Percentiles rank a stretch among this genome's conserved stretches.
These are phyloP conservation scores for Neodidymelliopsis sp. DNA, from an alignment of 2,329 filamentous ascomycete genomes.

Conservation along the genomic window DNA sequence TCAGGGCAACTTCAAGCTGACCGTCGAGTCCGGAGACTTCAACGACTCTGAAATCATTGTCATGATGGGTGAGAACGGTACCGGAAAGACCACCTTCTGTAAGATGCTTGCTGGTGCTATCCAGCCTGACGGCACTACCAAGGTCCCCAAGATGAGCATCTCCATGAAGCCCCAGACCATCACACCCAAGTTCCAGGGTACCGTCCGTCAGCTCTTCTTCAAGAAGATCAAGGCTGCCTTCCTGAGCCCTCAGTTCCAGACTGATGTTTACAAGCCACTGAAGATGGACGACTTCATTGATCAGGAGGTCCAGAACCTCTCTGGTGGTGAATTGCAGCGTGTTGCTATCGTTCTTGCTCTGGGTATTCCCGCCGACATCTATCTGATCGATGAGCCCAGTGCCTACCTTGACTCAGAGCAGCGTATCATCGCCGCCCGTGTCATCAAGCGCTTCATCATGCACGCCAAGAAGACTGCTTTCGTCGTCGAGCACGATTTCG, in stretches of 20 bases:
- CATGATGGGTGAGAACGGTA: slow-evolving; percentile 99
- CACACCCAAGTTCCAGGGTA: slow-evolving; percentile 96
- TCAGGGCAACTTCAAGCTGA: slow-evolving; percentile 84
- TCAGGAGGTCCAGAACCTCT: slow-evolving; percentile 98
- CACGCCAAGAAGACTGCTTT: slow-evolving; percentile 99
- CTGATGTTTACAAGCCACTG: slow-evolving; percentile 98
- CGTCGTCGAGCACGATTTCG: slow-evolving; percentile 99
- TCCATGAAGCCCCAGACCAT: slow-evolving; percentile 99
- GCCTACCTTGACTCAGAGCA: slow-evolving; percentile 96
- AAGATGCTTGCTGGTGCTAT: slow-evolving; percentile 91
- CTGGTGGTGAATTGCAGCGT: slow-evolving; percentile 98
- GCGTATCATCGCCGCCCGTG: slow-evolving; percentile 94
- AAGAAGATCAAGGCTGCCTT: slow-evolving; percentile 99
- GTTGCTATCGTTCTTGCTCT: slow-evolving; percentile 98
- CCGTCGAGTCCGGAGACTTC: slow-evolving; percentile 82
- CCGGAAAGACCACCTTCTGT: slow-evolving; percentile 99
- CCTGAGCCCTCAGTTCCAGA: slow-evolving; percentile 97
- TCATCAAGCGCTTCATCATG: slow-evolving; percentile 99
- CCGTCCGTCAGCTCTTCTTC: slow-evolving; percentile 97
- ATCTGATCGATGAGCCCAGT: slow-evolving; percentile 92
- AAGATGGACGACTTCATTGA: slow-evolving; percentile 99
- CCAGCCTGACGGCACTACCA: slow-evolving; percentile 82
- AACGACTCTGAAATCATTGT: slow-evolving; percentile 99
- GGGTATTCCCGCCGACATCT: slow-evolving; percentile 94
- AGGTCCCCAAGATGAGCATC: slow-evolving; percentile 93